Evolutionary conservation across 192 early-diverging fungal species (phyloP).

Genomic region (Glomus cerebriforme): DNA sequence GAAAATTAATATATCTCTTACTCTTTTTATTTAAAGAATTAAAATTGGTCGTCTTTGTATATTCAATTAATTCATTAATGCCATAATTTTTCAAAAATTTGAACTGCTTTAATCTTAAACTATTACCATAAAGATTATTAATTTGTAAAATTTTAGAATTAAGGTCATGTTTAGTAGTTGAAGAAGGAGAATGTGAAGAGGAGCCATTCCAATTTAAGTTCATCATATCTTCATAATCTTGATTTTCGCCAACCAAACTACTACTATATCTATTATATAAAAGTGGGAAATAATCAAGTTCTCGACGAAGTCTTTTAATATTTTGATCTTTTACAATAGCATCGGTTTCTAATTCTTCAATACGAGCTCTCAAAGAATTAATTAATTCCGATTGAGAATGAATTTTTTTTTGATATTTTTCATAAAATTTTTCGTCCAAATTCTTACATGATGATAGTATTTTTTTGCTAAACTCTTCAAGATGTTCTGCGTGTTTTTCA

Average conservation of each 20-base stretch:
- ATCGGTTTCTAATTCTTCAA: background rate
- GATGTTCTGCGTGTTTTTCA: background rate
- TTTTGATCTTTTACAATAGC: background rate
- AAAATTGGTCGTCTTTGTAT: background rate
- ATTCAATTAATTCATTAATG: background rate
- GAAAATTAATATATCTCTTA: background rate
- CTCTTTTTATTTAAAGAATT: background rate
- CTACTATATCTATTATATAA: background rate
- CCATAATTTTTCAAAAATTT: background rate
- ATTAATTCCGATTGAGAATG: background rate
- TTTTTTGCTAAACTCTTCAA: background rate
- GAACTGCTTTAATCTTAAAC: background rate
- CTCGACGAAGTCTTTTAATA: background rate
- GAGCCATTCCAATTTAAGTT: too few species aligned
- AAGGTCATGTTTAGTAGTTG: too few species aligned
- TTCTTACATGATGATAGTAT: background rate
- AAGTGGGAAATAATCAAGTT: background rate
- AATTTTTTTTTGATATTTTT: background rate
- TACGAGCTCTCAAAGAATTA: background rate
- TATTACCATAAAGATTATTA: too few species aligned
- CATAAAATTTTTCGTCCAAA: background rate
- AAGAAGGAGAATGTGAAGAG: too few species aligned
- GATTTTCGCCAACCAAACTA: background rate
- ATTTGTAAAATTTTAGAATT: too few species aligned
- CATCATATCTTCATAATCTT: background rate